Evolutionary conservation across 176 grass and related monocot species (phyloP), one percentile per base, ranked within the genome.

Genomic region (Areca catechu): DNA sequence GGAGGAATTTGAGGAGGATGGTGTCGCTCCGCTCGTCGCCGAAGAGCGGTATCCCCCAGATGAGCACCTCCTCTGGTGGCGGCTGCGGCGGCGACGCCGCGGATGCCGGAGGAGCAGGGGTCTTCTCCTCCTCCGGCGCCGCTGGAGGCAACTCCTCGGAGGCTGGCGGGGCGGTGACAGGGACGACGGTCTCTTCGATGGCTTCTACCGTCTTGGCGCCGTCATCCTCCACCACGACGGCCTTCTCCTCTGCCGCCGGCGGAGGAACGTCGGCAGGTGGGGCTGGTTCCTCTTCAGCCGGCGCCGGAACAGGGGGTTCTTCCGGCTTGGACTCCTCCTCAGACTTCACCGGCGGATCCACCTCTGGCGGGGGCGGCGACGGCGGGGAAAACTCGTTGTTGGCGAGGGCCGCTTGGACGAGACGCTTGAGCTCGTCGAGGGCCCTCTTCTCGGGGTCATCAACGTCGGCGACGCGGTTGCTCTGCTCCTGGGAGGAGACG

Each of bases 391-490:
- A 83, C 69, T 89, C 85, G 9, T 74, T 71, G 80, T 19, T 62
- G 22, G 72, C 72, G 65, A 89, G 80, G 21, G 85, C 85, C 12
- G 72, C 51, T 16, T 73, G 76, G 51, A 89, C 73, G 27, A 83
- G 85, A 20, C 76, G 60, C 76, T 83, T 83, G 73, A 89, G 69
- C 77, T 89, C 68, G 18, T 70, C 73, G 19, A 89, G 80, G 48
- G 80, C 85, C 60, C 65, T 89, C 15, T 4, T 77, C 57, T 89
- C 73, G 4, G 65, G 77, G 69, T 84, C 80, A 5, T 71, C 65
- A 48, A 89, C 77, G 7, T 80, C 80, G 22, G 80, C 58, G 4
- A 77, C 80, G 15, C 74, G 56, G 61, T 80, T 89, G 49, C 76
- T 84, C 80, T 89, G 80, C 70, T 83, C 80, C 76, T 43, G 2